Evolutionary conservation across 2,329 filamentous ascomycete species (phyloP).

Genomic region (Aureobasidium sp.): DNA sequence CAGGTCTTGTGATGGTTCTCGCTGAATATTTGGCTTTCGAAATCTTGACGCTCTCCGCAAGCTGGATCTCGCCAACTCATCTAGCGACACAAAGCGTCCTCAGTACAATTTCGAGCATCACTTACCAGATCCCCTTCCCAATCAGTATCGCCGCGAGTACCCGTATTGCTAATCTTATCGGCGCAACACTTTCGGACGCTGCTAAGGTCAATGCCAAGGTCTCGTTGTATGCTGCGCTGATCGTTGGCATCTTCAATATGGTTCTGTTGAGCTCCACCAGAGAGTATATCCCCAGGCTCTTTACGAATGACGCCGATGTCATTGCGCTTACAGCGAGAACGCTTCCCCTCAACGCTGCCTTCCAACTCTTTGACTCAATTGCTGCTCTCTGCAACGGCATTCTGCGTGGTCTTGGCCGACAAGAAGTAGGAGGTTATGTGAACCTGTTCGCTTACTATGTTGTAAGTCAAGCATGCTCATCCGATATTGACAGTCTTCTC

Average conservation of each 20-base stretch:
- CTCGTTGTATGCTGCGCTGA: constrained; percentile 55
- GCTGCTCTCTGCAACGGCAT: constrained; percentile 74
- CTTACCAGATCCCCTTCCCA: constrained; percentile 58
- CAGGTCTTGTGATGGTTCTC: constrained; percentile 86
- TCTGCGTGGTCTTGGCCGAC: constrained; percentile 75
- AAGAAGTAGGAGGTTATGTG: constrained; percentile 81
- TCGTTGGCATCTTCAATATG: constrained; percentile 70
- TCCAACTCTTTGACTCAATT: constrained; percentile 82
- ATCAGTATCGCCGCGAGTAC: constrained; percentile 84
- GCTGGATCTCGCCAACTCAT: constrained; percentile 68
- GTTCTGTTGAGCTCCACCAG: constrained; percentile 41
- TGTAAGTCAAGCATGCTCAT: constrained; percentile 22
- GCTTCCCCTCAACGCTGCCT: constrained; percentile 73
- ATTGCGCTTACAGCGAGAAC: constrained; percentile 57
- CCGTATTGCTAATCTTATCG: constrained; percentile 83
- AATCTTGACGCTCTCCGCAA: constrained; percentile 72
- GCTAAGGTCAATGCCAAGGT: constrained; percentile 73
- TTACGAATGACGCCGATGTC: constrained; percentile 61
- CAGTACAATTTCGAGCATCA: constrained; percentile 33
- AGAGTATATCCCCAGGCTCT: constrained; percentile 66
- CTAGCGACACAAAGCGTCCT: constrained; percentile 86
- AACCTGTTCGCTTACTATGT: constrained; percentile 81
- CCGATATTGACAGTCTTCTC: background rate
- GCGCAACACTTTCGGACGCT: constrained; percentile 70
- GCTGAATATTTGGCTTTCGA: constrained; percentile 91